Evolutionary conservation across 176 grass and related monocot species (phyloP).

Genomic region (Eragrostis nindensis): DNA sequence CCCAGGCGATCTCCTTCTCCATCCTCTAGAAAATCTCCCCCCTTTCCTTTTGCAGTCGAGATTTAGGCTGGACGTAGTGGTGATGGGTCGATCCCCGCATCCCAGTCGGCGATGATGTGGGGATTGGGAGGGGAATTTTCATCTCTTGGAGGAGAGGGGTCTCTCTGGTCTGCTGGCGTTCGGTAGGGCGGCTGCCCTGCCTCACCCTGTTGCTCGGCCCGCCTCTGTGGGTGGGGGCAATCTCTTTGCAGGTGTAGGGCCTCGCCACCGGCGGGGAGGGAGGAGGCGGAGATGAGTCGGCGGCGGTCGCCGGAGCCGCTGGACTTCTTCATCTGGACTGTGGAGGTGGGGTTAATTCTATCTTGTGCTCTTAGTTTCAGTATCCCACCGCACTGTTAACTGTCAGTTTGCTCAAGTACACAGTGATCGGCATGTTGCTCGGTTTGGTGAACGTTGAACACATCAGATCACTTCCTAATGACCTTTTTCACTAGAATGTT

Average conservation of each 20-base stretch:
- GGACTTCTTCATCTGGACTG: slow-evolving; percentile 98
- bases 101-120: too few relatives aligned
- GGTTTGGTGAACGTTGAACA: neutral
- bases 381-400: neutral
- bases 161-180: too few relatives aligned
- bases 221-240: slow-evolving; percentile 28
- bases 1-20: too few relatives aligned
- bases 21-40: too few relatives aligned
- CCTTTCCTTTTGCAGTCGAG: too few relatives aligned
- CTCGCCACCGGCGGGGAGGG: slow-evolving; percentile 35
- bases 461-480: neutral
- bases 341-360: slow-evolving; percentile 51
- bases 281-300: slow-evolving; percentile 58
- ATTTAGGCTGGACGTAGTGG: too few relatives aligned
- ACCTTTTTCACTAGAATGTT: neutral
- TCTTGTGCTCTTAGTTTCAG: neutral
- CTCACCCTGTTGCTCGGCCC: too few relatives aligned
- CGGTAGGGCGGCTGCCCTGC: too few relatives aligned
- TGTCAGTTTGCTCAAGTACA: neutral
- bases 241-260: slow-evolving; percentile 36
- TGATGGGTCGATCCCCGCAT: too few relatives aligned
- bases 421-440: neutral
- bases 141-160: too few relatives aligned
- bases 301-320: slow-evolving; percentile 77
- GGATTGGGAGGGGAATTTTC: too few relatives aligned